Evolutionary conservation across 768 basidiomycete species (phyloP), one percentile per base, ranked within the genome.

Genomic region (Cystoderma amianthinum): DNA sequence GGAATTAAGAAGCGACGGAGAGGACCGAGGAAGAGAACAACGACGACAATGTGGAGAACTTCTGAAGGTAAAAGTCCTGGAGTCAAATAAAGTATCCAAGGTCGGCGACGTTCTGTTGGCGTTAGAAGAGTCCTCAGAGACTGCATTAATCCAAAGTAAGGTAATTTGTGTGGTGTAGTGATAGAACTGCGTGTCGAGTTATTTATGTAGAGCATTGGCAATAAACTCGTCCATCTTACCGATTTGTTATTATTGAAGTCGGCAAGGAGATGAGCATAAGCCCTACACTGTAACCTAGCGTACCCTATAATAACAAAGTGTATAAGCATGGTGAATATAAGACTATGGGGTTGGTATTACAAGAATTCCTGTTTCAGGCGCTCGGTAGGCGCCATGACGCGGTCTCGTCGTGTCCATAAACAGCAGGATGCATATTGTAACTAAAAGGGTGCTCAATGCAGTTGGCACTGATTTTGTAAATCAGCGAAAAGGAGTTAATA

Each of bases 21-120:
- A 16, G 73, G 71, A 10, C 64, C 65, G 17, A 78, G 59, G 38
- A 64, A 60, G 19, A 75, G 56, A n/a, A 74, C 67, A 34, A 75
- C 67, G 38, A 72, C 58, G 12, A 49, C 54, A 17, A 74, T 62
- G 46, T 75, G 73, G 30, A 62, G 34, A 18, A 77, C 61, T 48
- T 77, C 72, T 13, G 85, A 74, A 7, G 82, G 61, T 46, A 91
- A 71, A 11, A 86, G 58, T 2, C 74, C 89, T 0, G 89, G 89
- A 1, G 88, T 90, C 32, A 86, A 50, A 56, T 88, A 92, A 33
- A 92, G 57, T 28, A 82, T 70, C 87, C 87, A 92, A 2, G 87
- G 89, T 7, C 73, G 73, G 20, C 75, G 72, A 39, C 80, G 77
- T 57, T 92, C 89, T 4, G 87, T 89, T 4, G 86, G 83, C 1